A percentile compares a stretch with the other conserved stretches of the same genome.
phyloP scores from a whole-genome alignment of 2,329 filamentous ascomycete species.

The Fusarium zealandicum region DNA sequence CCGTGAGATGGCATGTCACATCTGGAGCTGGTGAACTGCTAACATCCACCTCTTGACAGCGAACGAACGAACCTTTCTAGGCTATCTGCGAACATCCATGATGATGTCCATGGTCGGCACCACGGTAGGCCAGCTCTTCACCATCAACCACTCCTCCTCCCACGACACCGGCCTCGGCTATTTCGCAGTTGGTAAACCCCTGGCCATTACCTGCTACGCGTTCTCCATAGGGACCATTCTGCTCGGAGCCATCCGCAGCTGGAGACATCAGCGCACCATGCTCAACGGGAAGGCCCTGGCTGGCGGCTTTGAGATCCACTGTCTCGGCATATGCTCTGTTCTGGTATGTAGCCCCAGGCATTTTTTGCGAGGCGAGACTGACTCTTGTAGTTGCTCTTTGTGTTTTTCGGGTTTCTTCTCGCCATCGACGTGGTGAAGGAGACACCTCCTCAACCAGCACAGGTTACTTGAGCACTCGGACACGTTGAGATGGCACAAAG shows the following conservation, averaged over 20 bases:
- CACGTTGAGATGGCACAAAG: neutral
- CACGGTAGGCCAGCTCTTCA: conserved; percentile 71
- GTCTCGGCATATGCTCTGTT: conserved; percentile 29
- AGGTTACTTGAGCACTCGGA: neutral
- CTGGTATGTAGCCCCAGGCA: conserved; percentile 18
- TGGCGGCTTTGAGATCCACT: conserved; percentile 44
- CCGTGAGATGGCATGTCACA: neutral
- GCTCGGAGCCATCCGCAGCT: conserved; percentile 43
- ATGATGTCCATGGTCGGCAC: conserved; percentile 73
- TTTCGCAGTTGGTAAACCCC: conserved; percentile 65
- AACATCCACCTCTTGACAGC: conserved; percentile 53
- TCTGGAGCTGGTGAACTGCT: neutral
- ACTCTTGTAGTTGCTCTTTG: conserved; percentile 30
- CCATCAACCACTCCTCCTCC: conserved; percentile 49
- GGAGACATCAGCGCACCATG: conserved; percentile 44
- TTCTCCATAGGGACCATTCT: conserved; percentile 49
- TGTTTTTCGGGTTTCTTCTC: conserved; percentile 37
- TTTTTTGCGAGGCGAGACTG: neutral
- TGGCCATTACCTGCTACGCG: conserved; percentile 54
- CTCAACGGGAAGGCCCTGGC: conserved; percentile 42
- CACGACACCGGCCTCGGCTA: conserved; percentile 60
- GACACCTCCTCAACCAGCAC: neutral
- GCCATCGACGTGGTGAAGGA: conserved; percentile 33
- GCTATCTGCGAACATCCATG: conserved; percentile 74
- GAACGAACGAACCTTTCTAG: conserved; percentile 77